Evolutionary conservation across 495 filamentous ascomycete species (phyloP).

Genomic region (Xanthoparmelia taractica): DNA sequence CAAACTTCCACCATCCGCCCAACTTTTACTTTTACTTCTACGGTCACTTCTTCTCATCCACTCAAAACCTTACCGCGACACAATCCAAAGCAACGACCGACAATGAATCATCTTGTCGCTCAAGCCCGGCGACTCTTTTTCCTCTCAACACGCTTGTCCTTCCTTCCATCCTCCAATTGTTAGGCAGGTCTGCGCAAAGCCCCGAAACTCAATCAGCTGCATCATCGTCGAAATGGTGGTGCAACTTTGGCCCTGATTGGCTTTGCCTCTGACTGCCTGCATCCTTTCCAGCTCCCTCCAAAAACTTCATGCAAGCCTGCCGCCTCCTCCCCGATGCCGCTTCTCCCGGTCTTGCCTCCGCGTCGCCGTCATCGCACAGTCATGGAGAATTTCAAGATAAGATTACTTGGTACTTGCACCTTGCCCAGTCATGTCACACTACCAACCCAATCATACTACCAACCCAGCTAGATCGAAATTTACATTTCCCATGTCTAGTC

Average conservation of each 20-base stretch:
- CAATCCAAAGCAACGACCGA: neutral
- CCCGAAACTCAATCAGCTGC: constrained; percentile 7
- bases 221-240: neutral
- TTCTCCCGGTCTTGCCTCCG: neutral
- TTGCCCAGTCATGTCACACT: too few species aligned
- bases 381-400: too few species aligned
- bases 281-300: neutral
- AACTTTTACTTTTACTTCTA: too few species aligned
- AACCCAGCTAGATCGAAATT: too few species aligned
- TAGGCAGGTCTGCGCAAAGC: neutral
- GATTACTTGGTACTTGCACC: neutral
- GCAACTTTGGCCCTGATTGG: neutral
- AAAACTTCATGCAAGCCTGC: neutral
- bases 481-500: too few species aligned
- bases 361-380: too few species aligned
- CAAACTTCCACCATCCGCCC: too few species aligned
- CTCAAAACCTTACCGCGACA: neutral
- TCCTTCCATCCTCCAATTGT: too few species aligned
- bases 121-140: neutral
- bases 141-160: too few species aligned
- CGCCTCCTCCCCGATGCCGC: neutral
- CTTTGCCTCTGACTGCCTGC: neutral
- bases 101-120: neutral
- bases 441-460: too few species aligned
- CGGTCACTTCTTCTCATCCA: too few species aligned